A percentile compares a stretch with the other conserved stretches of the same genome.
Evolutionary conservation across 257 asterid genomes (phyloP).

Genomic region (Solanum etuberosum): DNA sequence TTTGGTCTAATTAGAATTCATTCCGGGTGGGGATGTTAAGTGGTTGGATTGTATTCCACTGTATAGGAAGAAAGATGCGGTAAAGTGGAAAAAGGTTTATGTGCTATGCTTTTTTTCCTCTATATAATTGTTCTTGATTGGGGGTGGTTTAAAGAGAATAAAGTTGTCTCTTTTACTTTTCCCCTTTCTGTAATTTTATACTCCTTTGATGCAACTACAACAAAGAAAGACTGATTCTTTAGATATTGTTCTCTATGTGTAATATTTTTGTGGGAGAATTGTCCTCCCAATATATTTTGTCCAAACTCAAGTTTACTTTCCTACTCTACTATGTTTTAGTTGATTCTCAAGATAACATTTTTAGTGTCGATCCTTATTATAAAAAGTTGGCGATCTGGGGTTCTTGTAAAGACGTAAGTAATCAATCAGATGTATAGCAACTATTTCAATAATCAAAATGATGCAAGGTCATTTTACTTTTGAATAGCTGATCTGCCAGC

Average conservation of each 20-base stretch:
- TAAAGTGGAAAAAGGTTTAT: constrained; percentile 17
- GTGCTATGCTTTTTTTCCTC: constrained; percentile 21
- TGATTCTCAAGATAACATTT: background rate
- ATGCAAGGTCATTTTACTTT: background rate
- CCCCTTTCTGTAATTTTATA: constrained; percentile 30
- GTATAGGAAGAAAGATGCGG: constrained; percentile 56
- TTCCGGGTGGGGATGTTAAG: constrained; percentile 7
- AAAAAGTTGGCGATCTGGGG: background rate
- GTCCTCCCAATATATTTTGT: constrained; percentile 11
- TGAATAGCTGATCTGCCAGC: background rate
- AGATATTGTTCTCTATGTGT: constrained; percentile 3
- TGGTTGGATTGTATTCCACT: constrained; percentile 15
- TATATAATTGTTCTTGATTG: constrained; percentile 26
- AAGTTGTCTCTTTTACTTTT: constrained; percentile 62
- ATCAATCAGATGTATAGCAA: background rate
- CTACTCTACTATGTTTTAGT: background rate
- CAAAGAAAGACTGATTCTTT: constrained; percentile 33
- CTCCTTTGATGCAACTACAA: constrained; percentile 21
- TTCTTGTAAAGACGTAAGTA: background rate
- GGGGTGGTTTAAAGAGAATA: constrained; percentile 50
- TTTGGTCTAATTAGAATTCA: constrained; percentile 13
- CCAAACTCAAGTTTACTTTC: background rate
- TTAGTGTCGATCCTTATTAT: background rate
- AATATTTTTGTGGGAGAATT: constrained; percentile 7
- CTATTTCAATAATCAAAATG: background rate